A percentile compares a stretch with the other conserved stretches of the same genome.
These are phyloP conservation scores for Collybia sordida DNA, from an alignment of 768 basidiomycete species.

Conservation along the genomic window DNA sequence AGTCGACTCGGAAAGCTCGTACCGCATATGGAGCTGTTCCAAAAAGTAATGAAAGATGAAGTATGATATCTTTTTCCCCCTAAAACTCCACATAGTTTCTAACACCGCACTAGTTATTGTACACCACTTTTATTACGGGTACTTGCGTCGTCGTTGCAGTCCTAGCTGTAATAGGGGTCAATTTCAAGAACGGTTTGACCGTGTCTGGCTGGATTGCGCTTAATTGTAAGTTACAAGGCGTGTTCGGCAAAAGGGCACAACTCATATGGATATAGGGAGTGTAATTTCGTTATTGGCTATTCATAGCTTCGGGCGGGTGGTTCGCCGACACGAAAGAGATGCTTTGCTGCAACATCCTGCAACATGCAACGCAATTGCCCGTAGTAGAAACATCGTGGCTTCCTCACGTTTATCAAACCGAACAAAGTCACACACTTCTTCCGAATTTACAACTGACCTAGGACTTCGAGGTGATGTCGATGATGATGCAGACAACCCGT, in stretches of 20 bases:
- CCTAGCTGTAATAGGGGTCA: slow-evolving; percentile 50
- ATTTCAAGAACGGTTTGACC: slow-evolving; percentile 41
- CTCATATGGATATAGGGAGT: slow-evolving; percentile 39
- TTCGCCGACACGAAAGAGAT: slow-evolving; percentile 61
- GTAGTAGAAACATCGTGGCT: slow-evolving; percentile 6
- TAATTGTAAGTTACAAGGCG: slow-evolving; percentile 42
- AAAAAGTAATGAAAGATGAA: slow-evolving; percentile 61
- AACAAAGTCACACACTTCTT: not conserved
- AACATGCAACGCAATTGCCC: slow-evolving; percentile 7
- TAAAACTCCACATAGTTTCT: not conserved
- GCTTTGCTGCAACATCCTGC: slow-evolving; percentile 47
- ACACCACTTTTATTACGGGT: slow-evolving; percentile 52
- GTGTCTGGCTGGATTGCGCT: slow-evolving; percentile 52
- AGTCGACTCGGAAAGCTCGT: slow-evolving; percentile 49
- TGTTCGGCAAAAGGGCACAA: slow-evolving; percentile 2
- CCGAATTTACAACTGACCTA: slow-evolving; percentile 4
- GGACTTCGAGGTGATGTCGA: slow-evolving; percentile 2
- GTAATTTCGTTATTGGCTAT: slow-evolving; percentile 55
- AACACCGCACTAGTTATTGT: slow-evolving; percentile 39
- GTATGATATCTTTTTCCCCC: slow-evolving; percentile 31
- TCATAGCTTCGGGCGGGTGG: slow-evolving; percentile 59
- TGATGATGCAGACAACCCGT: slow-evolving; percentile 26
- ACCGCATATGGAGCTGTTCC: slow-evolving; percentile 53
- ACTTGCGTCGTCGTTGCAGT: slow-evolving; percentile 48
- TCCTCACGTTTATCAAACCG: too few species aligned